A percentile compares a stretch with the other conserved stretches of the same genome.
Evolutionary conservation across 1,139 yeast species (phyloP).

Genomic region (Pneumocystis carinii): DNA sequence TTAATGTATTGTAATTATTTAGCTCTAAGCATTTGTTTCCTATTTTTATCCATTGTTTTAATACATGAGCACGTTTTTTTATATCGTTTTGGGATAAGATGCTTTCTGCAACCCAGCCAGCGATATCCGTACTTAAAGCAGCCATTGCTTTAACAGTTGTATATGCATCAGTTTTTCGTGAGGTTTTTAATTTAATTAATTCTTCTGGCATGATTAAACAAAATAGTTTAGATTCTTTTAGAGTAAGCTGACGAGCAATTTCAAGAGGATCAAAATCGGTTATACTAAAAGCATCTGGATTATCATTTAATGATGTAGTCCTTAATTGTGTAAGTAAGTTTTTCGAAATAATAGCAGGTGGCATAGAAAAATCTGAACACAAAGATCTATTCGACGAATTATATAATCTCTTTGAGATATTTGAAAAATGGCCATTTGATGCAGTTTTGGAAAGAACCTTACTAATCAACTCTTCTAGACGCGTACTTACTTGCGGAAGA

Average conservation of each 20-base stretch:
- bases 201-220: conserved; percentile 56
- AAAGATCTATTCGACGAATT: conserved; percentile 9
- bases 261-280: conserved; percentile 61
- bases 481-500: conserved; percentile 40
- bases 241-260: conserved; percentile 70
- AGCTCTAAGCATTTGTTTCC: conserved; percentile 66
- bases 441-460: conserved; percentile 1
- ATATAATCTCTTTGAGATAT: conserved; percentile 13
- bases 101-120: conserved; percentile 72
- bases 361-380: conserved; percentile 11
- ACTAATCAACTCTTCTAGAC: conserved; percentile 17
- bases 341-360: conserved; percentile 15
- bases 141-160: conserved; percentile 18
- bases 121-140: conserved; percentile 51
- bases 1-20: conserved; percentile 82
- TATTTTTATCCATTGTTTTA: conserved; percentile 62
- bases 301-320: conserved; percentile 1
- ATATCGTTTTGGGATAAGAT: conserved; percentile 50
- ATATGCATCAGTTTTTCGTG: conserved; percentile 9
- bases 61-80: conserved; percentile 51
- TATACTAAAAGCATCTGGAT: conserved; percentile 20
- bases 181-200: conserved; percentile 51
- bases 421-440: conserved; percentile 5
- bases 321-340: conserved; percentile 11
- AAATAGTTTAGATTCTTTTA: conserved; percentile 61